Conservation (phyloP, 2,329 filamentous ascomycete species). For the Fusarium sacchari region DNA sequence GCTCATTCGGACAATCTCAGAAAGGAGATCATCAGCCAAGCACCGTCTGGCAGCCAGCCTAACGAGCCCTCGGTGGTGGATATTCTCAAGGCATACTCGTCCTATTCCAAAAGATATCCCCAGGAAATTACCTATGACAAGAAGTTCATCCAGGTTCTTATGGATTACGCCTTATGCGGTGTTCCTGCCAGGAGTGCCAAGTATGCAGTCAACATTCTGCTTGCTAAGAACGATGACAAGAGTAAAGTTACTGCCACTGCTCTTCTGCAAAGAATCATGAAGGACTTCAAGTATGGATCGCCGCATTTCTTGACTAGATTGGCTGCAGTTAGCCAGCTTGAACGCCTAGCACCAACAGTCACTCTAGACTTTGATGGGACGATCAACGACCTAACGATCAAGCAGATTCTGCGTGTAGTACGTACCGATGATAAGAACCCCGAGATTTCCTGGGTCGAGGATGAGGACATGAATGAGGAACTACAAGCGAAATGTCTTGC, state of each 20-base stretch:
- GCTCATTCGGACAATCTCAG: slow-evolving; percentile 92
- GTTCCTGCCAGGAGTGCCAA: slow-evolving; percentile 86
- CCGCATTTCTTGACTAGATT: slow-evolving; percentile 81
- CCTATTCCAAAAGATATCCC: slow-evolving; percentile 87
- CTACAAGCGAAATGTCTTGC: slow-evolving; percentile 85
- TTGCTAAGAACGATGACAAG: slow-evolving; percentile 78
- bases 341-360: slow-evolving; percentile 77
- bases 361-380: slow-evolving; percentile 78
- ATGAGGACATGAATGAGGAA: slow-evolving; percentile 79
- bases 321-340: slow-evolving; percentile 77
- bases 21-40: slow-evolving; percentile 82
- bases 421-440: slow-evolving; percentile 68
- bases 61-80: slow-evolving; percentile 84
- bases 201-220: slow-evolving; percentile 90
- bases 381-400: slow-evolving; percentile 82
- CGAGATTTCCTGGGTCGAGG: slow-evolving; percentile 73
- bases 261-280: slow-evolving; percentile 78
- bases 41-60: slow-evolving; percentile 72
- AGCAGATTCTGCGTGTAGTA: slow-evolving; percentile 77
- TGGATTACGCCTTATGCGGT: slow-evolving; percentile 84
- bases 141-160: slow-evolving; percentile 82
- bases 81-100: slow-evolving; percentile 91
- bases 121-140: slow-evolving; percentile 83
- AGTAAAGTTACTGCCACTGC: slow-evolving; percentile 85
- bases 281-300: slow-evolving; percentile 77